Base-by-base conservation (phyloP, 192 early-diverging fungal species). In the Mortierella alpina region DNA sequence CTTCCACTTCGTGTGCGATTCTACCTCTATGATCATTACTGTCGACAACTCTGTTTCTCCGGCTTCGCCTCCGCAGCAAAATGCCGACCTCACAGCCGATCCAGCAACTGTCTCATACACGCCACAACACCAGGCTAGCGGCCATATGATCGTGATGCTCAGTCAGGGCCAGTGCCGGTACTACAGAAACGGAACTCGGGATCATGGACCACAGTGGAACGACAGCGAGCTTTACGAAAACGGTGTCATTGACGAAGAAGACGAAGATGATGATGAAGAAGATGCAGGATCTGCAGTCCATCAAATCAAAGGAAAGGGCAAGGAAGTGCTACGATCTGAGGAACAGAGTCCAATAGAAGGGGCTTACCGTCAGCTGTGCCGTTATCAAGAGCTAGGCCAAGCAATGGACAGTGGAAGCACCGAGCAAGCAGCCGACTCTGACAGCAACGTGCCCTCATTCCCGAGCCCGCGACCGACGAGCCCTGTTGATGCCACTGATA, bases 71-170 rank as follows among this genome's bases (percentile, higher is more conserved):
- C 31, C 3, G 3, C 31, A 31, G 31, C 31, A 31, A 31, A 31
- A 31, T 31, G 31, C 31, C 56, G 56, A 31, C 56, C 31, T 15
- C 56, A 58, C 9, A 15, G 23, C 41, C 13, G 22, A 11, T 58
- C 15, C 42, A 46, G 42, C 41, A 61, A 40, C 44, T 45, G 22
- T 17, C 41, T 12, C n/a, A 61, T 44, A 61, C 42, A 45, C 59
- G 12, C 9, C 18, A 20, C 40, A 20, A 23, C 56, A n/a, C 18
- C 47, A 66, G 41, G 6, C 53, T 2, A 63, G 31, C 18, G 77
- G 77, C 11, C 66, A 80, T 52, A 80, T 80, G 77, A 59, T 80
- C 0, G 40, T 80, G 53, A 68, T 80, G 58, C 51, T 80, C 15
- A 18, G 13, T 47, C 52, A 58, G 10, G 77, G 77, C 1, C 63